Base-by-base conservation (phyloP, 2,329 filamentous ascomycete genomes). In the Colletotrichum cuscutae region DNA sequence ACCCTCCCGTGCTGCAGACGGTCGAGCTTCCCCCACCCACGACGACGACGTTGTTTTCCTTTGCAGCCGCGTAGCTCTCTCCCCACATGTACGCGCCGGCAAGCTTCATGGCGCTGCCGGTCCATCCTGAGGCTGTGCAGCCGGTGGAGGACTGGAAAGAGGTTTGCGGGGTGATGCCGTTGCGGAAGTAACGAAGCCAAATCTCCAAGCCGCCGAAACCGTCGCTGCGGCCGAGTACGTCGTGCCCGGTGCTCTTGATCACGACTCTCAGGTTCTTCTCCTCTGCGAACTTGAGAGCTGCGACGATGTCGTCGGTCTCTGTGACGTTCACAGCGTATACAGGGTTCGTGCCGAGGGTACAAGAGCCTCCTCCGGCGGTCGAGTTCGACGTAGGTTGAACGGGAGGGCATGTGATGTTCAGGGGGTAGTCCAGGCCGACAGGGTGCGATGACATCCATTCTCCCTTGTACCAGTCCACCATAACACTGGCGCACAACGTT, bases 241-340 rank as follows among this genome's bases (percentile, higher is more conserved):
- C 84, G 75, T 87, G 85, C 0, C 84, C 85, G 0, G 85, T 86
- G 68, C 83, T 83, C 37, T 42, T 42, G 37, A 42, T 42, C 37
- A 42, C 37, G 13, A 42, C 37, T 42, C 37, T 42, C 5, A 15
- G 37, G 13, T 42, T 42, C 13, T 19, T 42, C 37, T 42, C 37
- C 37, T 42, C 37, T 42, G 37, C 37, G 5, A 42, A 42, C 37
- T 42, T 42, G 13, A 42, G 37, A 2, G 37, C 37, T 2, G 37
- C 13, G 37, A 42, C 37, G 15, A 42, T 42, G 37, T 42, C 37
- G 13, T 42, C 37, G 37, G 37, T 42, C 15, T 42, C 37, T 6
- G 37, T 42, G 13, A 42, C 37, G 37, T 42, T 19, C 1, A 42
- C 37, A 3, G 37, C 37, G 6, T 42, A 42, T 42, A 42, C 37